phyloP scores from a whole-genome alignment of 345 rosid species.

The Eutrema japonicum region DNA sequence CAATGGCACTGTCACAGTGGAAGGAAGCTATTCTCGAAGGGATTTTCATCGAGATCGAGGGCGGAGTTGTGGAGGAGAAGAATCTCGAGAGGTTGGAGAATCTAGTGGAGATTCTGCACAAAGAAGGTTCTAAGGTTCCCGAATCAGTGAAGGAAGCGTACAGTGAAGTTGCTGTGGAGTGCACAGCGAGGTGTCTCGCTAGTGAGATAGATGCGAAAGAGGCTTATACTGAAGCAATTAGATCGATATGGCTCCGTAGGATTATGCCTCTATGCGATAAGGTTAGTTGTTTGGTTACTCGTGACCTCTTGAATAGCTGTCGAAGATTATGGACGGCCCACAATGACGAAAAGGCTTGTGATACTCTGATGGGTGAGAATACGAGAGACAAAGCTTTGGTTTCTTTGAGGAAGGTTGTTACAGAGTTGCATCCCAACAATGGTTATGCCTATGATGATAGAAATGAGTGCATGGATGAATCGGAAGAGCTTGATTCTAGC shows the following conservation, averaged over 20 bases:
- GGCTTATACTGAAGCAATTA: conserved; percentile 31
- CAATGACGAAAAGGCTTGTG: conserved; percentile 41
- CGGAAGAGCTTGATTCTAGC: conserved; percentile 31
- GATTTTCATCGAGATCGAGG: conserved; percentile 44
- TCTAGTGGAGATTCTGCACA: conserved; percentile 49
- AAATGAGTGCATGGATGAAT: conserved; percentile 25
- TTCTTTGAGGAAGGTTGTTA: conserved; percentile 36
- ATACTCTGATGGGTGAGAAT: conserved; percentile 43
- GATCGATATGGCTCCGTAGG: conserved; percentile 55
- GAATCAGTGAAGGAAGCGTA: conserved; percentile 61
- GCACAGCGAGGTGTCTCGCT: conserved; percentile 52
- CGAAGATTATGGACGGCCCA: conserved; percentile 53
- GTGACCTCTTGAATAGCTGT: conserved; percentile 46
- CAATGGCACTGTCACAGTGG: conserved; percentile 44
- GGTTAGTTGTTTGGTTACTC: conserved; percentile 51
- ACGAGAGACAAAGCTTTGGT: conserved; percentile 51
- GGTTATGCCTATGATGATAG: background rate
- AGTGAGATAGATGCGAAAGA: conserved; percentile 26
- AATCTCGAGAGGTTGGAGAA: conserved; percentile 54
- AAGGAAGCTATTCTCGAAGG: conserved; percentile 52
- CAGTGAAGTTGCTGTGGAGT: conserved; percentile 61
- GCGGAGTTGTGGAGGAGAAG: conserved; percentile 46
- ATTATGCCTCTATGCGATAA: conserved; percentile 41
- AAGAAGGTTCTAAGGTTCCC: conserved; percentile 39
- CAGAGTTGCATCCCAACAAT: conserved; percentile 26